Evolutionary conservation across 495 filamentous ascomycete species (phyloP), one percentile per base, ranked within the genome.

Genomic region (Friedmanniomyces simplex): DNA sequence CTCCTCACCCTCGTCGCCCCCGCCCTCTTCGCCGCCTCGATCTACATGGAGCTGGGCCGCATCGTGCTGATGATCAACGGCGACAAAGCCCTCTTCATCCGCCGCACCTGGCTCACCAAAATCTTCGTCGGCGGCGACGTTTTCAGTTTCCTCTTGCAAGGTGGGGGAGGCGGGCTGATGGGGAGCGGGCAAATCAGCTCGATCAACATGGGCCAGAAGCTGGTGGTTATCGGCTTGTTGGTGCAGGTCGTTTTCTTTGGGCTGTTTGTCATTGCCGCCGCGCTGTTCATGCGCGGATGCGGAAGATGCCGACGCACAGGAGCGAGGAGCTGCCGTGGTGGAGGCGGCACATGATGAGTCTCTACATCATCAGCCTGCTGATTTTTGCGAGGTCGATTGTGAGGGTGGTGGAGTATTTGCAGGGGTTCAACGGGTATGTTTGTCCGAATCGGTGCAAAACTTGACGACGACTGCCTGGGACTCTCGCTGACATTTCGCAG

Each of bases 331-430:
- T 61, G 11, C 62, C 64, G 4, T 67, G 64, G 64, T 66, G 63
- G 63, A 55, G n/a, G 45, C 60, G 52, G 55, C 63, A 66, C 37
- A 72, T 78, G 67, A 64, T 66, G 58, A 66, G 61, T 21, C 62
- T 78, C 10, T 76, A 76, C 60, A 58, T 66, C 14, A 65, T 66
- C 8, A 73, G 71, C 63, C 47, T 61, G 24, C 64, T 70, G 4
- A 64, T 77, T 51, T 68, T 75, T 30, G 58, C 76, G 6, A 60
- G 76, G 12, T 74, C 70, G 54, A 53, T 77, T 20, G 69, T 76
- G 14, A 54, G 76, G 20, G 69, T 70, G 30, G 66, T 77, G 22
- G 71, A 78, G 62, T 77, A 73, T 39, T 10, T 63, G 13, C 48
- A 62, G 39, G 66, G 66, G 21, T 39, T 62, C 34, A 46, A 32